Percentiles rank a stretch among this genome's conserved stretches.
Evolutionary conservation across 495 filamentous ascomycete genomes (phyloP).

Genomic region (Daldinia decipiens): DNA sequence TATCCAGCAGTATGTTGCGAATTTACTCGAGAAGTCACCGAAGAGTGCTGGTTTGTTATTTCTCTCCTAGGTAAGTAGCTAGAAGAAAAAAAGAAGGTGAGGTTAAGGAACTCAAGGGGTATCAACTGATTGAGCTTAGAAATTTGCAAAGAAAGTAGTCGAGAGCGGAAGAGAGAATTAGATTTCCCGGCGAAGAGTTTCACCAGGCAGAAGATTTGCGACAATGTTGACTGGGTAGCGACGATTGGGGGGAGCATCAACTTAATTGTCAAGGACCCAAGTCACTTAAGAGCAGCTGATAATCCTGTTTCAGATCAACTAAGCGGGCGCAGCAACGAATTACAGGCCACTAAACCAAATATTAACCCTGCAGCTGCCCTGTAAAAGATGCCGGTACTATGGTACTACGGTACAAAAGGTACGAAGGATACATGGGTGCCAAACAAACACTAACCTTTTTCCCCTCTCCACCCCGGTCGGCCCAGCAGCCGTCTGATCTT

Average conservation of each 20-base stretch:
- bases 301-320: slow-evolving; percentile 42
- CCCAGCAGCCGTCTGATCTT: slow-evolving; percentile 30
- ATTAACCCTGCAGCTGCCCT: slow-evolving; percentile 11
- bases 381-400: slow-evolving; percentile 3
- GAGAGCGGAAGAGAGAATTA: slow-evolving; percentile 7
- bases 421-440: slow-evolving; percentile 16
- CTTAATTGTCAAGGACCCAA: slow-evolving; percentile 21
- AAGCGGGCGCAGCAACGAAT: slow-evolving; percentile 43
- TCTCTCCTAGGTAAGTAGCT: background rate
- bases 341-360: slow-evolving; percentile 15
- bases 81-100: slow-evolving; percentile 7
- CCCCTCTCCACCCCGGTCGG: slow-evolving; percentile 20
- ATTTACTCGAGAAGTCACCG: slow-evolving; percentile 14
- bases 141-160: slow-evolving; percentile 19
- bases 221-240: slow-evolving; percentile 28
- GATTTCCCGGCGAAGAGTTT: slow-evolving; percentile 20
- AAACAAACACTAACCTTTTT: slow-evolving; percentile 40
- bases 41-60: background rate
- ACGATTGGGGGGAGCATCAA: background rate
- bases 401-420: slow-evolving; percentile 5
- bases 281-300: slow-evolving; percentile 36
- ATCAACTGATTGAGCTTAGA: slow-evolving; percentile 11
- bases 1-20: slow-evolving; percentile 19
- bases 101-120: slow-evolving; percentile 2
- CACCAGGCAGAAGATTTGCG: slow-evolving; percentile 22